Percentiles rank a stretch among this genome's conserved stretches.
phyloP scores from a whole-genome alignment of 2,329 filamentous ascomycete genomes.

The Fusarium veterinarium region DNA sequence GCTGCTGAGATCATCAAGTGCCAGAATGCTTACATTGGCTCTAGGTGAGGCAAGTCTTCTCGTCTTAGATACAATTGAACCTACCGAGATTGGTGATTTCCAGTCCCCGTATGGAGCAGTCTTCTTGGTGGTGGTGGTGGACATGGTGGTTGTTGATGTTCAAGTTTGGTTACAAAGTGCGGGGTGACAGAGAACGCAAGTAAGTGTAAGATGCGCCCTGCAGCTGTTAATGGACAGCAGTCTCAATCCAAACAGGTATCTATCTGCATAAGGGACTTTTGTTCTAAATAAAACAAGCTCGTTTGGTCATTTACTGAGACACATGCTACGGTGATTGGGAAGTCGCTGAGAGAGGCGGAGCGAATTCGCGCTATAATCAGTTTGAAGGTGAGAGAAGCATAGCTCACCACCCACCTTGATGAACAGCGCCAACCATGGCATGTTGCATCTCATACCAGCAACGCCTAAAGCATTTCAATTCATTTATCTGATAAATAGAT shows the following conservation, averaged over 20 bases:
- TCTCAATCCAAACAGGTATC: background rate
- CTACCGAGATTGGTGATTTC: constrained; percentile 53
- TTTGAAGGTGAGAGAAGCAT: background rate
- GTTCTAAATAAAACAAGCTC: background rate
- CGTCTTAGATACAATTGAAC: constrained; percentile 52
- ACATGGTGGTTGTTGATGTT: constrained; percentile 24
- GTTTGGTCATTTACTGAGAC: background rate
- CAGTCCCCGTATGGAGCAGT: constrained; percentile 53
- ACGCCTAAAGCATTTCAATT: background rate
- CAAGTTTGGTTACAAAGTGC: constrained; percentile 18
- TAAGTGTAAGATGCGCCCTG: background rate
- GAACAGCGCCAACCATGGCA: background rate
- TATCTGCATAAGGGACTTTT: background rate
- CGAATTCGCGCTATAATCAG: background rate
- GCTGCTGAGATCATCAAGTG: background rate
- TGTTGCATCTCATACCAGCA: background rate
- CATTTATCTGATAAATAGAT: background rate
- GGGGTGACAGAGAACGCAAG: constrained; percentile 5
- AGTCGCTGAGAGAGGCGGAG: background rate
- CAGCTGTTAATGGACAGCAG: background rate
- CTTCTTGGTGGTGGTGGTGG: constrained; percentile 17
- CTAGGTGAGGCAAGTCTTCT: constrained; percentile 50
- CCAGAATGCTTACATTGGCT: constrained; percentile 47
- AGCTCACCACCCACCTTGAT: background rate
- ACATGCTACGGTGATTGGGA: too few species aligned